phyloP scores from a whole-genome alignment of 2,329 filamentous ascomycete genomes.

The Alternaria angustiovoidea region DNA sequence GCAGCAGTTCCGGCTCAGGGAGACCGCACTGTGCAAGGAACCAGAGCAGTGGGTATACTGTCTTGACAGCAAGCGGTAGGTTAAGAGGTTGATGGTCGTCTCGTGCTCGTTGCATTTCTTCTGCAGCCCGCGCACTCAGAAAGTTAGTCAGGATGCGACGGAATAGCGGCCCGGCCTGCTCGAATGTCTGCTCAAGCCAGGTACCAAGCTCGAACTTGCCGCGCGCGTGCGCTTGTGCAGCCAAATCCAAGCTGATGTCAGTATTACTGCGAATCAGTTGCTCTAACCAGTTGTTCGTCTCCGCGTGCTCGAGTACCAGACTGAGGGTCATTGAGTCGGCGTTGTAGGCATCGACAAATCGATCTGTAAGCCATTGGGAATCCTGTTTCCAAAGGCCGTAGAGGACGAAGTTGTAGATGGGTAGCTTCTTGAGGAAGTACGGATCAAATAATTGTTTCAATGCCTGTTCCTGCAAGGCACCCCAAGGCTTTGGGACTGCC shows the following conservation, averaged over 20 bases:
- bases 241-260: conserved; percentile 86
- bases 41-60: conserved; percentile 79
- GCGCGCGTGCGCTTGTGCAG: conserved; percentile 82
- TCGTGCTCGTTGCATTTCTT: conserved; percentile 79
- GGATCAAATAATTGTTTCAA: conserved; percentile 80
- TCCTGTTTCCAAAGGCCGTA: conserved; percentile 93
- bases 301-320: conserved; percentile 79
- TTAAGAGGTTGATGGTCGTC: conserved; percentile 72
- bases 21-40: conserved; percentile 69
- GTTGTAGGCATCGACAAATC: conserved; percentile 80
- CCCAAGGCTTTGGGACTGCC: conserved; percentile 80
- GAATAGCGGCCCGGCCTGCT: conserved; percentile 71
- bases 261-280: conserved; percentile 79
- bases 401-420: conserved; percentile 85
- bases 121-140: conserved; percentile 80
- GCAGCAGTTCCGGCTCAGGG: conserved; percentile 74
- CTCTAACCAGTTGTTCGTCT: conserved; percentile 84
- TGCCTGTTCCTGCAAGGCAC: conserved; percentile 75
- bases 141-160: conserved; percentile 79
- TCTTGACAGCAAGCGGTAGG: conserved; percentile 82
- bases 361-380: conserved; percentile 81
- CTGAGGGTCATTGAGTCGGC: conserved; percentile 72
- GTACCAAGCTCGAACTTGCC: conserved; percentile 80
- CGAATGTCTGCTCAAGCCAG: conserved; percentile 77
- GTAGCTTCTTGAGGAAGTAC: conserved; percentile 80